Base-by-base conservation (phyloP, 2,329 filamentous ascomycete species). In the Penicillium sclerotigenum region DNA sequence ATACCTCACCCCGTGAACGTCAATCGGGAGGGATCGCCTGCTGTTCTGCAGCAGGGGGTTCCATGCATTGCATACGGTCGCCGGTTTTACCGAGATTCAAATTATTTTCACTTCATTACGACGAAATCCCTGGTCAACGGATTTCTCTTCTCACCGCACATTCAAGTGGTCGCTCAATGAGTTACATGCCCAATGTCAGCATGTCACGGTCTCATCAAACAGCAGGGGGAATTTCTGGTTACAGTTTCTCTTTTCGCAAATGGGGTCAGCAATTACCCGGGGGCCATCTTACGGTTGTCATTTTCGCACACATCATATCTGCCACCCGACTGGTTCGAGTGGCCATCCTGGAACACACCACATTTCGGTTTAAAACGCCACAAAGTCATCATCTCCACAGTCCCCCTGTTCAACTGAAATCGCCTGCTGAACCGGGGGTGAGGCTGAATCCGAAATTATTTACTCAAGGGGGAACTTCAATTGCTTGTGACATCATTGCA, bases 401-500 rank as follows among this genome's bases (percentile, higher is more conserved):
- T 50, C 33, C 41, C 48, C 62, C 40, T 55, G 56, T 53, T 52
- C 49, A 50, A 49, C 36, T 36, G 36, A 38, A 31, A 50, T 22
- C 57, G 38, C 51, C 52, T 41, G 52, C 42, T 52, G 52, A 50
- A 50, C 29, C 47, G 38, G 37, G n/a, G 46, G 26, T 40, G 40
- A 58, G 46, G 54, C 47, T 40, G n/a, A 49, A 48, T 47, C 53
- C 52, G 34, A 40, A 40, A 40, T 60, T 54, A 56, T 60, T 59
- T 58, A 58, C 48, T 48, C 52, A 52, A 60, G 62, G 62, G 62
- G 58, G 9, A 26, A 34, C 47, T 40, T 26, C 31, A 59, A 57
- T 49, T 49, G 57, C 62, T 48, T 26, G 64, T 71, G 68, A 68
- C 68, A 70, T 68, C 67, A 71, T 65, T 54, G 54, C 62, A 66